Evolutionary conservation across 306 rosid species (phyloP).

Genomic region (Hippophae gyantsensis): DNA sequence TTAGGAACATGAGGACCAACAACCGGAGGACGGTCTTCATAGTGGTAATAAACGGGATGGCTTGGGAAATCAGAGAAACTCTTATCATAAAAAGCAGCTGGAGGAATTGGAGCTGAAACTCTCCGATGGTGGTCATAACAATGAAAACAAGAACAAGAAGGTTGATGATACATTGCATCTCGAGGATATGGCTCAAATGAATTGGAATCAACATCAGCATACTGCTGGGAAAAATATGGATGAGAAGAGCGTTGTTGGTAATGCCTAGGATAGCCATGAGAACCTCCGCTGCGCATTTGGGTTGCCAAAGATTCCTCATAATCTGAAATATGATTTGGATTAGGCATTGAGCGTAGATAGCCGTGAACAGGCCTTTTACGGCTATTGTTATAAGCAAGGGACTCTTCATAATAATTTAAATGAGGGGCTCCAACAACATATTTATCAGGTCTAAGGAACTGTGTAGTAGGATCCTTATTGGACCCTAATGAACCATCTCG

Average conservation of each 20-base stretch:
- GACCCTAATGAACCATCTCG: conserved; percentile 41
- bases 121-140: conserved; percentile 52
- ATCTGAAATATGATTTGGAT: conserved; percentile 42
- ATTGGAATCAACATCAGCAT: conserved; percentile 36
- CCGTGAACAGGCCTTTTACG: conserved; percentile 38
- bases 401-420: conserved; percentile 43
- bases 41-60: conserved; percentile 46
- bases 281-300: conserved; percentile 39
- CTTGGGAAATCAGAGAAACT: conserved; percentile 43
- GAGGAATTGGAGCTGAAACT: conserved; percentile 39
- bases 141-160: conserved; percentile 70
- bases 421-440: conserved; percentile 42
- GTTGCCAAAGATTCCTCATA: conserved; percentile 60
- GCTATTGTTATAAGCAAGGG: conserved; percentile 47
- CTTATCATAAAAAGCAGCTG: conserved; percentile 38
- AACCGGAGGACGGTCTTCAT: conserved; percentile 35
- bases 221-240: conserved; percentile 61
- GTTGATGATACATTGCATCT: conserved; percentile 47
- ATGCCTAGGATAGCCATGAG: conserved; percentile 37
- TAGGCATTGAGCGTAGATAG: conserved; percentile 49
- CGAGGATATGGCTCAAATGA: conserved; percentile 44
- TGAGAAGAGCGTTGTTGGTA: conserved; percentile 47
- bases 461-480: conserved; percentile 37
- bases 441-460: conserved; percentile 41
- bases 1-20: conserved; percentile 42